Percentiles rank a stretch among this genome's conserved stretches.
Conservation (phyloP, 1,284 basidiomycete species). For the Rhodofomes roseus region DNA sequence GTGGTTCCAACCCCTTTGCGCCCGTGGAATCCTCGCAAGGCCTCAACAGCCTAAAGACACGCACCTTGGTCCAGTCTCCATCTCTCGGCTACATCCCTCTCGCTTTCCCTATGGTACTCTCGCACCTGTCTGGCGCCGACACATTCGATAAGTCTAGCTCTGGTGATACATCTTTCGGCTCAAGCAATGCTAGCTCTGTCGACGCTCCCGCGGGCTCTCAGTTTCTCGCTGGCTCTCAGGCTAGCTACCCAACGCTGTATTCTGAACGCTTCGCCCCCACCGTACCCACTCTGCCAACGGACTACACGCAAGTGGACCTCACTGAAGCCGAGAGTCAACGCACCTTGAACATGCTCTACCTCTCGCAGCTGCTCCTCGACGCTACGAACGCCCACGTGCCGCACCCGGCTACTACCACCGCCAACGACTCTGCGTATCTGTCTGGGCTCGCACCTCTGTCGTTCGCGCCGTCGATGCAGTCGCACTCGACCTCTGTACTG, state of each 20-base stretch:
- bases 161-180: not conserved
- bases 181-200: not conserved
- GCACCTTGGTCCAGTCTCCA: conserved; percentile 7
- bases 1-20: not conserved
- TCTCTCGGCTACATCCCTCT: conserved; percentile 10
- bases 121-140: not conserved
- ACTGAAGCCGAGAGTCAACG: not conserved
- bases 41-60: not conserved
- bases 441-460: conserved; percentile 4
- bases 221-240: not conserved
- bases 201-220: not conserved
- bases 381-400: not conserved
- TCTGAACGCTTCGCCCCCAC: not conserved
- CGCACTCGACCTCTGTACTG: conserved; percentile 4
- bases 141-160: not conserved
- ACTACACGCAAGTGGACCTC: not conserved
- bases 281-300: not conserved
- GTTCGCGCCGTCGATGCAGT: conserved; percentile 7
- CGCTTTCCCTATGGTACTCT: conserved; percentile 6
- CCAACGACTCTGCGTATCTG: conserved; percentile 1
- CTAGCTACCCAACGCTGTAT: not conserved
- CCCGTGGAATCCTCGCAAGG: not conserved
- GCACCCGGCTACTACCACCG: not conserved
- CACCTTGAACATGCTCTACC: conserved; percentile 3
- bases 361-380: conserved; percentile 12